These are phyloP conservation scores for Fusarium hainanense DNA, from an alignment of 2,329 filamentous ascomycete species.

Conservation along the genomic window DNA sequence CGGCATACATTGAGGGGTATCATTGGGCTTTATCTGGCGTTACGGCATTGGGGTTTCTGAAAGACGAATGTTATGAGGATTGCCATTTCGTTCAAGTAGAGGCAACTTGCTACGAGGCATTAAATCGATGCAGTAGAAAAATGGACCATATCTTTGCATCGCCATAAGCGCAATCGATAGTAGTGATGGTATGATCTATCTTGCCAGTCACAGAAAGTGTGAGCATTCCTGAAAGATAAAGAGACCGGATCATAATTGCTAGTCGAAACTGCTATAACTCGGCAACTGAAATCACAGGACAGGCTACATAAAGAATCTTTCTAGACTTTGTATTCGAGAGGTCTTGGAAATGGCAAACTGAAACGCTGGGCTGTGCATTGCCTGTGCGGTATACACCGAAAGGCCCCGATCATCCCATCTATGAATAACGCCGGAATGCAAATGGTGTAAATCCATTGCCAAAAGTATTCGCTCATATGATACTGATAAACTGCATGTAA, in stretches of 20 bases:
- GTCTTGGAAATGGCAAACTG: background rate
- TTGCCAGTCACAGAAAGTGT: background rate
- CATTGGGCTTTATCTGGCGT: slow-evolving; percentile 35
- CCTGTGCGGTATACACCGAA: slow-evolving; percentile 1
- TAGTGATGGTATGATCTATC: background rate
- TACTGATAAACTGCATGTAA: slow-evolving; percentile 1
- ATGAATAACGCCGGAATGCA: slow-evolving; percentile 27
- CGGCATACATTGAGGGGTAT: slow-evolving; percentile 24
- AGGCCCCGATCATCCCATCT: slow-evolving; percentile 20
- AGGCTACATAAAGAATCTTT: background rate
- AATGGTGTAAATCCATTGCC: slow-evolving; percentile 7
- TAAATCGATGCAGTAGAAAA: background rate
- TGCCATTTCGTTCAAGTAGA: slow-evolving; percentile 4
- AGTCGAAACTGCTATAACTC: background rate
- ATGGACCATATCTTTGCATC: background rate
- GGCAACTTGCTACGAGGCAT: background rate
- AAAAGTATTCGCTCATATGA: slow-evolving; percentile 22
- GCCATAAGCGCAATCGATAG: background rate
- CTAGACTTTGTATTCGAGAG: background rate
- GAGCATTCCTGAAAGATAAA: background rate
- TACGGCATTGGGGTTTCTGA: slow-evolving; percentile 24
- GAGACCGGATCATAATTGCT: background rate
- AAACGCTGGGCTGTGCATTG: slow-evolving; percentile 18
- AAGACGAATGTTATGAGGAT: slow-evolving; percentile 9
- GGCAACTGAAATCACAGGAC: background rate